These are phyloP conservation scores for Hirsutella minnesotensis DNA, from an alignment of 2,329 filamentous ascomycete genomes.

Conservation along the genomic window DNA sequence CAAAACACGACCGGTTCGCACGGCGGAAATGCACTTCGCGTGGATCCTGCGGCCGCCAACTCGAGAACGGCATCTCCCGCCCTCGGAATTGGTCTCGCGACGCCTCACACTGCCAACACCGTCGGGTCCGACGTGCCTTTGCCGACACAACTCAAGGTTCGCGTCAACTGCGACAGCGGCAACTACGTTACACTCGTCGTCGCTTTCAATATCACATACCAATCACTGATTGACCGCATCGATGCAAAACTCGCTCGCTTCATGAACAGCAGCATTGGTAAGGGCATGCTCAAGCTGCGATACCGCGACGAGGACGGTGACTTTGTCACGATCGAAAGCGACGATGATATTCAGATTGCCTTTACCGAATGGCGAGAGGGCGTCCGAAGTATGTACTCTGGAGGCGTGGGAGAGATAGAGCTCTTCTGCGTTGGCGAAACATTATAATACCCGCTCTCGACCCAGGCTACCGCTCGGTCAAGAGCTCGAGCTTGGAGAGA, in stretches of 20 bases:
- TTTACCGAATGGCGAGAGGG: conserved; percentile 89
- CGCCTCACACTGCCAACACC: conserved; percentile 14
- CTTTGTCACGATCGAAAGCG: conserved; percentile 83
- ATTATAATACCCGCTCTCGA: conserved; percentile 8
- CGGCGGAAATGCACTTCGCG: conserved; percentile 22
- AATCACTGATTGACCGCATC: conserved; percentile 86
- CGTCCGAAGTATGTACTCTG: conserved; percentile 41
- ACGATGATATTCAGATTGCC: conserved; percentile 92
- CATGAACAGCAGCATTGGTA: conserved; percentile 72
- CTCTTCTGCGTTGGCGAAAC: conserved; percentile 59
- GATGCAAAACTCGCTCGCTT: conserved; percentile 87
- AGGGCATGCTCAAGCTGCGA: conserved; percentile 71
- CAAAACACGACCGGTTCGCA: conserved; percentile 29
- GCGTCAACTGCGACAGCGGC: conserved; percentile 75
- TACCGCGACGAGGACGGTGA: conserved; percentile 91
- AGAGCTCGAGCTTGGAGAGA: conserved; percentile 1
- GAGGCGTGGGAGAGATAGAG: conserved; percentile 80
- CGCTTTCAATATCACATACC: conserved; percentile 87
- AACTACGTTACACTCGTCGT: conserved; percentile 95
- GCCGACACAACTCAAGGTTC: conserved; percentile 80
- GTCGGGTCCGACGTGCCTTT: conserved; percentile 37
- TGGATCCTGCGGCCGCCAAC: conserved; percentile 25
- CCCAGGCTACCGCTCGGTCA: conserved; percentile 1
- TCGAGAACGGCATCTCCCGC: conserved; percentile 35
- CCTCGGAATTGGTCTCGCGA: conserved; percentile 22